Conservation (phyloP, 805 yeast species). For the Kodamaea kaohsiungensis region DNA sequence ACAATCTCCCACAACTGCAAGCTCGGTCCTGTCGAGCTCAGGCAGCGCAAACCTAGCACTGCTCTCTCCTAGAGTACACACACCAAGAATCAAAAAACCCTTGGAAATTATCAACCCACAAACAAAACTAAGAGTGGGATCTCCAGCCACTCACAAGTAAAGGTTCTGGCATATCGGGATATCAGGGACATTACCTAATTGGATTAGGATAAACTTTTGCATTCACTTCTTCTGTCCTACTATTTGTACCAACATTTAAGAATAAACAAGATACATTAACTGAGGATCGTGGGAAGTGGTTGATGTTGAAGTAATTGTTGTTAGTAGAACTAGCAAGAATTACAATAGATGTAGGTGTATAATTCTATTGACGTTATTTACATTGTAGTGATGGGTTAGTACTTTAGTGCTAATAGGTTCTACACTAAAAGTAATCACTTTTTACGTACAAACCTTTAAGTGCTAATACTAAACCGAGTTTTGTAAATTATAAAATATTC, state of each 20-base stretch:
- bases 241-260: neutral
- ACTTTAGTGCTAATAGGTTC: too few relatives aligned
- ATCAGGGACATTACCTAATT: neutral
- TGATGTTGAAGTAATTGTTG: neutral
- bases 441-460: too few relatives aligned
- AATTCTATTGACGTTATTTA: too few relatives aligned
- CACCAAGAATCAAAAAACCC: constrained; percentile 60
- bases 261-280: neutral
- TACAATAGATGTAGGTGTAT: too few relatives aligned
- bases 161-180: neutral
- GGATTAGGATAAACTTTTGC: constrained; percentile 1
- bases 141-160: constrained; percentile 36
- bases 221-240: constrained; percentile 5
- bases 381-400: too few relatives aligned
- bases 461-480: too few relatives aligned
- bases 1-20: constrained; percentile 21
- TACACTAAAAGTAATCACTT: too few relatives aligned
- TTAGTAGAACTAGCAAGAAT: too few relatives aligned
- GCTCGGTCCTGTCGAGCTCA: neutral
- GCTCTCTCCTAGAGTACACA: constrained; percentile 46
- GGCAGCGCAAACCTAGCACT: constrained; percentile 8
- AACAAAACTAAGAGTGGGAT: constrained; percentile 55
- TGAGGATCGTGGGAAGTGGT: neutral
- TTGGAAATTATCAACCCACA: constrained; percentile 64
- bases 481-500: too few relatives aligned